A percentile compares a stretch with the other conserved stretches of the same genome.
These are phyloP conservation scores for Filosporella fistucella DNA, from an alignment of 495 filamentous ascomycete species.

Conservation along the genomic window DNA sequence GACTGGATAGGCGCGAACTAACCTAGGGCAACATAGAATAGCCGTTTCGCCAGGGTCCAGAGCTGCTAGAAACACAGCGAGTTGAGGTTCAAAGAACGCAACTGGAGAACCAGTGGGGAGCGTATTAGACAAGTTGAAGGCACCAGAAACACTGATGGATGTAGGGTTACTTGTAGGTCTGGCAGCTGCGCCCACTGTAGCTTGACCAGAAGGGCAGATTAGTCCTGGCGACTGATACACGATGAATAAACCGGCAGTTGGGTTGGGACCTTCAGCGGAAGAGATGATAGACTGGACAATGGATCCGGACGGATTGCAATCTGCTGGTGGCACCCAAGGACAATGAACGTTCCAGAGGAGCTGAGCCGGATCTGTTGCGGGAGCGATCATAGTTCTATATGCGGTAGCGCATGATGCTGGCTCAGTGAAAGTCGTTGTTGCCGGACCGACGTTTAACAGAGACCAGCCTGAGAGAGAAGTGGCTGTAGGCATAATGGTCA, in stretches of 20 bases:
- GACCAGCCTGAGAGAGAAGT: slow-evolving; percentile 9
- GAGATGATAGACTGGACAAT: slow-evolving; percentile 4
- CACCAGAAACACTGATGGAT: neutral
- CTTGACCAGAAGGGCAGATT: neutral
- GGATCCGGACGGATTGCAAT: slow-evolving; percentile 8
- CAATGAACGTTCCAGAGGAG: slow-evolving; percentile 7
- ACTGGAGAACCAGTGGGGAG: neutral
- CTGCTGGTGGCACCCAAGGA: slow-evolving; percentile 2
- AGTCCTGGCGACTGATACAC: neutral
- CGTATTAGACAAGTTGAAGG: neutral
- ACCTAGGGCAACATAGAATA: neutral
- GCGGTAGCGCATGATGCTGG: slow-evolving; percentile 10
- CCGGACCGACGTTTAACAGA: slow-evolving; percentile 11
- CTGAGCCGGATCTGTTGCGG: neutral
- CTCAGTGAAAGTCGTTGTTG: slow-evolving; percentile 17
- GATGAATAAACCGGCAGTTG: neutral
- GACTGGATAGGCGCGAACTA: neutral
- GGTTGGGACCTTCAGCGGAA: neutral
- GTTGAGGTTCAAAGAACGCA: neutral
- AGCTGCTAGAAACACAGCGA: neutral
- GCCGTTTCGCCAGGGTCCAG: slow-evolving; percentile 1
- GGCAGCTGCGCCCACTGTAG: neutral
- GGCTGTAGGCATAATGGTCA: slow-evolving; percentile 10
- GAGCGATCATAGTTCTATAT: neutral
- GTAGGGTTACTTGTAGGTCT: neutral